phyloP scores from a whole-genome alignment of 495 filamentous ascomycete species.

The Aspergillus leporis region DNA sequence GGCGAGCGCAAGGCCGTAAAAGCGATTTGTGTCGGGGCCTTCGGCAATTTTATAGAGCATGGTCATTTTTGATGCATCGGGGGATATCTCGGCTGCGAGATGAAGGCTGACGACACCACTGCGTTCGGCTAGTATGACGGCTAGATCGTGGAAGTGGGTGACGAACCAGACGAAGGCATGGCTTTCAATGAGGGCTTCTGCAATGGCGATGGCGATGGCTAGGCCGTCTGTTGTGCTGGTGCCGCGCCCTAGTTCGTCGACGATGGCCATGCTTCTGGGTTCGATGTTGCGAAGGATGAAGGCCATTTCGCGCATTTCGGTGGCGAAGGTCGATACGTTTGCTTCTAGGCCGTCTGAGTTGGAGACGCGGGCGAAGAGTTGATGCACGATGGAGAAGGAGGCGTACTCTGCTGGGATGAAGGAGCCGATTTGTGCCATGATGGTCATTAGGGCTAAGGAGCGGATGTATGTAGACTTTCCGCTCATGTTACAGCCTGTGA shows the following conservation, averaged over 20 bases:
- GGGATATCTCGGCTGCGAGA: conserved; percentile 66
- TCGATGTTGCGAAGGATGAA: conserved; percentile 84
- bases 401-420: conserved; percentile 88
- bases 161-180: conserved; percentile 83
- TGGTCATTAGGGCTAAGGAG: conserved; percentile 75
- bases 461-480: conserved; percentile 97
- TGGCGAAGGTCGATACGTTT: conserved; percentile 89
- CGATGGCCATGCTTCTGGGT: conserved; percentile 71
- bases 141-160: conserved; percentile 87
- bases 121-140: conserved; percentile 69
- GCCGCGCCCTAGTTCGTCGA: conserved; percentile 92
- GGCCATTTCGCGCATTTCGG: conserved; percentile 95
- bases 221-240: conserved; percentile 89
- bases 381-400: conserved; percentile 74
- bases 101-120: conserved; percentile 80
- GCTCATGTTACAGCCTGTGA: conserved; percentile 98
- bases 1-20: conserved; percentile 79
- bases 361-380: conserved; percentile 84
- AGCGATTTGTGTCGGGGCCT: conserved; percentile 67
- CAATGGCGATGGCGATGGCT: conserved; percentile 83
- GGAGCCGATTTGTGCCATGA: conserved; percentile 92
- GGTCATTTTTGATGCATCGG: conserved; percentile 58
- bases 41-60: conserved; percentile 82
- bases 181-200: conserved; percentile 80
- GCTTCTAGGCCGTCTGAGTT: conserved; percentile 86